Evolutionary conservation across 1,139 yeast species (phyloP), one percentile per base, ranked within the genome.

Genomic region (Tardiomyces blankii): DNA sequence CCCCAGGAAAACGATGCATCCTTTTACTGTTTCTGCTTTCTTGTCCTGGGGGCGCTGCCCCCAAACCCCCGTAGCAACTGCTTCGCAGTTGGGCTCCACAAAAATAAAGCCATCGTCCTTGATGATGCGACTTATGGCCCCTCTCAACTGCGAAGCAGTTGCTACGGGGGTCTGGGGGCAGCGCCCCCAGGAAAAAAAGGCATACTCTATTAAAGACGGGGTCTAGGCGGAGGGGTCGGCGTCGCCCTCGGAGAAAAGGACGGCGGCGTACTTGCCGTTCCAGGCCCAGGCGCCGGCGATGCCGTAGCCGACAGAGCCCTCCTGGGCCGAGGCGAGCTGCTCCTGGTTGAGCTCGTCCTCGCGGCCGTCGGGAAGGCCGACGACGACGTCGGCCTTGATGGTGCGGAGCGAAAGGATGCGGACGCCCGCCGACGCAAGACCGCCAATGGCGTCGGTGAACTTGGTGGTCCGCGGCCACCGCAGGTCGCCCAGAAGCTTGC

Each of bases 361-460:
- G 28, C 76, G 67, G 2, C 96, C 96, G 30, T 56, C 61, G 40
- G 73, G 68, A 51, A 91, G 74, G 2, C 95, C 97, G 44, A 84
- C 95, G 46, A 84, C 82, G n/a, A 89, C 97, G 62, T 93, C 98
- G 1, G 97, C 96, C 65, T 91, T 91, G 64, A 95, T 82, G 2
- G 98, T 91, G 69, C 99, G 78, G 57, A 91, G 72, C 28, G 94
- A 75, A 51, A 87, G 68, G 21, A 86, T 59, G 14, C 78, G 80
- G 46, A 91, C 69, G 8, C 80, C 81, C 46, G 66, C 62, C 1
- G 63, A 53, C 1, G 83, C 82, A 55, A 89, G 72, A 12, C 78
- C 76, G 47, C 84, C 86, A 51, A 89, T 75, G 2, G 96, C 91
- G 0, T 67, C 64, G 6, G 55, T 55, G 66, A 89, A 91, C 1